phyloP scores from a whole-genome alignment of 352 stramenopile genomes.

The Globisporangium sylvaticum region DNA sequence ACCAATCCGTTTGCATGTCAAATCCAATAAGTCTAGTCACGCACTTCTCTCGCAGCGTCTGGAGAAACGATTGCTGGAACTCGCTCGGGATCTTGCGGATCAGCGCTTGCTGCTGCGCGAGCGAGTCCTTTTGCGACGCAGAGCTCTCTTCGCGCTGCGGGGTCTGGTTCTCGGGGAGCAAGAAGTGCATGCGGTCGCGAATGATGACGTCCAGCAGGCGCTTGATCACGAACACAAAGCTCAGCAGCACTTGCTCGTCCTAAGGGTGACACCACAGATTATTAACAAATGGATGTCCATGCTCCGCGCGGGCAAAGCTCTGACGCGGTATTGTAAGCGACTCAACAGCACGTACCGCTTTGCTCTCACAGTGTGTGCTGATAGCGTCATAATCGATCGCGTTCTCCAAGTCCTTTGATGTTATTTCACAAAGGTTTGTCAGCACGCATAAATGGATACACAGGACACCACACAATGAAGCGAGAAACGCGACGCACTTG shows the following conservation, averaged over 20 bases:
- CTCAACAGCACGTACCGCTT: conserved; percentile 11
- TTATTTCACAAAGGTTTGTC: not conserved
- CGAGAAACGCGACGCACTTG: not conserved
- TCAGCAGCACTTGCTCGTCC: conserved; percentile 40
- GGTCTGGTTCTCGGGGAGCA: conserved; percentile 25
- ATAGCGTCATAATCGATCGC: conserved; percentile 9
- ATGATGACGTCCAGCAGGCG: conserved; percentile 40
- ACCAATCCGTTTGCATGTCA: not conserved
- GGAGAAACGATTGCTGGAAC: conserved; percentile 39
- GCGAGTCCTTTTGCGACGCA: conserved; percentile 27
- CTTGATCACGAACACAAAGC: conserved; percentile 31
- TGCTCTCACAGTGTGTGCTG: conserved; percentile 9
- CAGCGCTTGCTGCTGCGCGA: conserved; percentile 29
- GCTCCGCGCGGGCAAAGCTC: no score
- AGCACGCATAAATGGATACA: not conserved
- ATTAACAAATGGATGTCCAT: not conserved
- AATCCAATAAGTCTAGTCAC: not conserved
- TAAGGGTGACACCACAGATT: conserved; percentile 4
- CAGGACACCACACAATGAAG: not conserved
- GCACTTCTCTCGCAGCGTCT: conserved; percentile 33
- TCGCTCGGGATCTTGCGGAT: conserved; percentile 34
- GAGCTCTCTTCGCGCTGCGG: not conserved
- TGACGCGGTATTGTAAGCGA: not conserved
- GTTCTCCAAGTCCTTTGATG: conserved; percentile 3
- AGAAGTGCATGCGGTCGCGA: conserved; percentile 48